Evolutionary conservation across 2,329 filamentous ascomycete species (phyloP).

Genomic region (Clathrospora elynae): DNA sequence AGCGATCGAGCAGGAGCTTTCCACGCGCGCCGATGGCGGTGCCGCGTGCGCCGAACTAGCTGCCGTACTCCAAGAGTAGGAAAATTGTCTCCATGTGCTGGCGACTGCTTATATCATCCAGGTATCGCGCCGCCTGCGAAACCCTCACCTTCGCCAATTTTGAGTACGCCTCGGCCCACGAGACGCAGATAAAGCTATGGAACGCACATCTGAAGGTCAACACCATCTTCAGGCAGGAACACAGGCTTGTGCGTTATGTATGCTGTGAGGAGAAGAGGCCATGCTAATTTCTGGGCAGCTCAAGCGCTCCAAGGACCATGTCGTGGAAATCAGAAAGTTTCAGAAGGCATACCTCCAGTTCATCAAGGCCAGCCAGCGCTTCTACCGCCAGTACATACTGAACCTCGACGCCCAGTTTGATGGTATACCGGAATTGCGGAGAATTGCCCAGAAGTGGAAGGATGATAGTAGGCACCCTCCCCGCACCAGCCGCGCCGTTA

Average conservation of each 20-base stretch:
- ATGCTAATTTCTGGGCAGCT: slow-evolving; percentile 43
- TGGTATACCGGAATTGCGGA: slow-evolving; percentile 62
- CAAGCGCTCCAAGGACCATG: slow-evolving; percentile 58
- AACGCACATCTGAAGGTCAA: slow-evolving; percentile 77
- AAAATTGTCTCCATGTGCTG: background rate
- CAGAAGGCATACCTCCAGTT: slow-evolving; percentile 83
- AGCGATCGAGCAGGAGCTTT: slow-evolving; percentile 57
- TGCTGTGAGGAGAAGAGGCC: background rate
- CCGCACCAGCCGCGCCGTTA: slow-evolving; percentile 10
- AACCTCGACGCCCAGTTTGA: slow-evolving; percentile 67
- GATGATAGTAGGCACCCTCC: slow-evolving; percentile 36
- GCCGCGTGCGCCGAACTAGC: slow-evolving; percentile 58
- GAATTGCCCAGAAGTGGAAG: slow-evolving; percentile 56
- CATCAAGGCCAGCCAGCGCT: slow-evolving; percentile 83
- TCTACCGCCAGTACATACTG: slow-evolving; percentile 86
- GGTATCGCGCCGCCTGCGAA: slow-evolving; percentile 74
- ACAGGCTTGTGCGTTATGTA: slow-evolving; percentile 29
- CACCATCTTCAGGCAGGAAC: slow-evolving; percentile 72
- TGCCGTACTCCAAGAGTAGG: slow-evolving; percentile 48
- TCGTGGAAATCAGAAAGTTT: slow-evolving; percentile 73
- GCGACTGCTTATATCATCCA: slow-evolving; percentile 45
- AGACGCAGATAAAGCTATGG: slow-evolving; percentile 77
- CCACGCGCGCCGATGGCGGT: slow-evolving; percentile 56
- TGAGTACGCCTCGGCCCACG: slow-evolving; percentile 64
- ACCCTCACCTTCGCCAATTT: slow-evolving; percentile 74